A percentile compares a stretch with the other conserved stretches of the same genome.
phyloP scores from a whole-genome alignment of 2,329 filamentous ascomycete genomes.

The Pezicula neosporulosa region DNA sequence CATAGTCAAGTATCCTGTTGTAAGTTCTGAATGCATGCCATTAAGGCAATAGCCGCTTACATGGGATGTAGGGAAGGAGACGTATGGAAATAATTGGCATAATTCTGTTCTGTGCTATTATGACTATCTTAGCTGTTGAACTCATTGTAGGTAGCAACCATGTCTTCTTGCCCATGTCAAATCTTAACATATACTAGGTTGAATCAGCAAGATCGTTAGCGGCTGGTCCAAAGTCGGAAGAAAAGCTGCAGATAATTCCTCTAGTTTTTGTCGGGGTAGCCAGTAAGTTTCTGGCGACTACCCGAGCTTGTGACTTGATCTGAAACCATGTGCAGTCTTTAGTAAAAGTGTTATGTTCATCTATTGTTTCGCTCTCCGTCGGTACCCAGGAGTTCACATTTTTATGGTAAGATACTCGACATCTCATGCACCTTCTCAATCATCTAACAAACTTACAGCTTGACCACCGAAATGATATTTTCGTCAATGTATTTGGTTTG shows the following conservation, averaged over 20 bases:
- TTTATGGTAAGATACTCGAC: constrained; percentile 40
- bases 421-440: not conserved
- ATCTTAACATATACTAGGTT: constrained; percentile 31
- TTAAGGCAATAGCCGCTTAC: constrained; percentile 5
- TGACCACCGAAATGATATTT: constrained; percentile 60
- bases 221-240: constrained; percentile 36
- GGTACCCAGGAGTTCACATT: constrained; percentile 51
- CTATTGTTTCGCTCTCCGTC: constrained; percentile 49
- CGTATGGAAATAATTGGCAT: constrained; percentile 63
- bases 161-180: constrained; percentile 10
- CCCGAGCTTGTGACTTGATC: not conserved
- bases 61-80: constrained; percentile 44
- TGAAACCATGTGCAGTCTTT: constrained; percentile 34
- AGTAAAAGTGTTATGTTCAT: constrained; percentile 49
- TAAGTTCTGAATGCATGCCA: constrained; percentile 24
- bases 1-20: constrained; percentile 59
- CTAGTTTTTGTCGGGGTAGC: constrained; percentile 51
- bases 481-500: constrained; percentile 89
- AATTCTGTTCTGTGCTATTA: constrained; percentile 62
- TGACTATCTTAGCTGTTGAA: constrained; percentile 64
- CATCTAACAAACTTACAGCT: not conserved
- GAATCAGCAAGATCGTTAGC: constrained; percentile 53
- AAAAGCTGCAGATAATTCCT: constrained; percentile 48
- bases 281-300: constrained; percentile 34
- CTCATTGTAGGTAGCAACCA: constrained; percentile 43